Base-by-base conservation (phyloP, 331 rosid genomes). In the Quercus tomentella region DNA sequence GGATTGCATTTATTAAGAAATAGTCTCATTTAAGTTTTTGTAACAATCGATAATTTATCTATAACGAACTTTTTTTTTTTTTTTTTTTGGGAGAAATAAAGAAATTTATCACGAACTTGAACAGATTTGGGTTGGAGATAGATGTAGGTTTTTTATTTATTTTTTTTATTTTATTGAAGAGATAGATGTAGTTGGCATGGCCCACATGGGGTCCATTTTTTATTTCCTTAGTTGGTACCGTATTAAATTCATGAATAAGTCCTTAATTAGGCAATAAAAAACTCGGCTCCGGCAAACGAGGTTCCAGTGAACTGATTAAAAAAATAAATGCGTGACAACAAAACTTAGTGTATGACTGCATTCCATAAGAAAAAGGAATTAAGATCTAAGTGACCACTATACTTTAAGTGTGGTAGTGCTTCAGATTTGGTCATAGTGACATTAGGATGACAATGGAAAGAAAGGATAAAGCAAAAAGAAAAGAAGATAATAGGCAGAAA, bases 291-390 rank as follows among this genome's bases (percentile, higher is more conserved):
- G 49, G 22, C 18, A 56, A 43, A 4, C 7, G 18, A 35, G 62
- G 65, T 16, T 31, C 15, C 6, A 43, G 18, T n/a, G 22, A 58
- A 62, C 5, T 45, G 26, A 51, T 10, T 5, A 56, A 45, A 26
- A 49, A 57, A 58, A 58, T 7, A 41, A 20, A 60, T 23, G 66
- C 58, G 26, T 76, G 14, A 54, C 86, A 87, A 87, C 91, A 87
- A 80, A 78, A 80, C 51, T 58, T 83, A 81, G 89, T 90, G 94
- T 82, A 49, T 88, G 52, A 79, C 70, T 73, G 70, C 75, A 52
- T 76, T 70, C 76, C 45, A 77, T 75, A 78, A 41, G 30, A 22
- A 52, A 61, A 79, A 17, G 74, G 75, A 76, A 65, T 28, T 71
- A 51, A 43, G 61, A 75, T 22, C 66, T 23, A 49, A 7, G 1